Evolutionary conservation across 2,329 filamentous ascomycete genomes (phyloP).

Genomic region (Pyrenochaeta sp.): DNA sequence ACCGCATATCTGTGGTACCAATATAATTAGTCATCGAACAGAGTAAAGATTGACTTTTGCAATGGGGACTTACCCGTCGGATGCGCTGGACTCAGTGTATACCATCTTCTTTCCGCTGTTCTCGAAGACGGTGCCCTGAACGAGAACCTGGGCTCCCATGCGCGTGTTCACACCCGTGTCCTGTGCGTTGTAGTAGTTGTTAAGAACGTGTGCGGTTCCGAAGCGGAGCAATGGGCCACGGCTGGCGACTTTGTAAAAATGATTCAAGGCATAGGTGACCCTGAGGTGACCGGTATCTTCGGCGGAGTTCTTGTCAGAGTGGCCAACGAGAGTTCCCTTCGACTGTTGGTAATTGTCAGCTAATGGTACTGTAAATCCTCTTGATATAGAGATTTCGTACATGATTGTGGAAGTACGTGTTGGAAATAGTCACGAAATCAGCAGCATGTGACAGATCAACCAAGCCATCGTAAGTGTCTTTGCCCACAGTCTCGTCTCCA

Average conservation of each 20-base stretch:
- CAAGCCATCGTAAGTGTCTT: conserved; percentile 46
- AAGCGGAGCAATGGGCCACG: conserved; percentile 70
- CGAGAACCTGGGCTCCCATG: conserved; percentile 51
- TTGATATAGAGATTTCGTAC: conserved; percentile 10
- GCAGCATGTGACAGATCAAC: conserved; percentile 69
- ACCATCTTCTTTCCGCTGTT: conserved; percentile 65
- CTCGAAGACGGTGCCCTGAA: conserved; percentile 62
- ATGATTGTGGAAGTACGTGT: conserved; percentile 63
- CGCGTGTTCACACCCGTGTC: conserved; percentile 51
- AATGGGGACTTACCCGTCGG: conserved; percentile 37
- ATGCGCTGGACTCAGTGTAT: conserved; percentile 61
- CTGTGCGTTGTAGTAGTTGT: conserved; percentile 53
- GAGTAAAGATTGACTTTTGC: no score
- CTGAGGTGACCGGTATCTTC: conserved; percentile 67
- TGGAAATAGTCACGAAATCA: conserved; percentile 66
- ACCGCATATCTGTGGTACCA: conserved; percentile 43
- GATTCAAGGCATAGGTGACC: conserved; percentile 73
- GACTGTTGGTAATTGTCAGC: conserved; percentile 41
- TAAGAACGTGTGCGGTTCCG: conserved; percentile 69
- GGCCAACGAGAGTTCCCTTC: conserved; percentile 67
- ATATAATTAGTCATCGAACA: conserved; percentile 25
- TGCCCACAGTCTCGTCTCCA: conserved; percentile 48
- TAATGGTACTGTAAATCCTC: not conserved
- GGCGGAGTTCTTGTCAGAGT: conserved; percentile 64
- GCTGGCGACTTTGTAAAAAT: conserved; percentile 69